A percentile compares a stretch with the other conserved stretches of the same genome.
These are phyloP conservation scores for Euphorbia peplus DNA, from an alignment of 345 rosid genomes.

Conservation along the genomic window DNA sequence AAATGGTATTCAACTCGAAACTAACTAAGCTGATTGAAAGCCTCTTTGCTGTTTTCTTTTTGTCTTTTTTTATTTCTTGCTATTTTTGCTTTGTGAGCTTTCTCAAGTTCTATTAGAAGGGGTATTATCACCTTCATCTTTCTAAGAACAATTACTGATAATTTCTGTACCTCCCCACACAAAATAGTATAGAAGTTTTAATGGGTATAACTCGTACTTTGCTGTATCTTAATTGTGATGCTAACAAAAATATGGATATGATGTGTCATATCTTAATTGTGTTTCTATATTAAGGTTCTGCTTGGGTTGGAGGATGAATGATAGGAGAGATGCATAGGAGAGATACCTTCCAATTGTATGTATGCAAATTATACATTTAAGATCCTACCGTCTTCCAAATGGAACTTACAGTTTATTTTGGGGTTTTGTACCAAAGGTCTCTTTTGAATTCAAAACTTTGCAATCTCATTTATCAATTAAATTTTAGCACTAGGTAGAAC, in stretches of 20 bases:
- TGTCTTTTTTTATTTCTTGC: neutral
- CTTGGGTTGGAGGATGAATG: neutral
- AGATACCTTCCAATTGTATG: constrained; percentile 4
- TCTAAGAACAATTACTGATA: neutral
- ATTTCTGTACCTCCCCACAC: neutral
- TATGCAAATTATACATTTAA: neutral
- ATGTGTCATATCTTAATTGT: neutral
- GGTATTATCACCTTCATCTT: constrained; percentile 1
- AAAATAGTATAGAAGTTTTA: neutral
- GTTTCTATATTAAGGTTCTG: neutral
- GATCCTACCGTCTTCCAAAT: neutral
- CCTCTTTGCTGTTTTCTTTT: neutral
- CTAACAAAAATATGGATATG: neutral
- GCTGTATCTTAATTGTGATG: neutral
- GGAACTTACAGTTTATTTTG: constrained; percentile 3
- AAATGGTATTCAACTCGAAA: constrained; percentile 59
- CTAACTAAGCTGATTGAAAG: constrained; percentile 9
- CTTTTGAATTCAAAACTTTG: no score
- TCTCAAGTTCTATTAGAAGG: neutral
- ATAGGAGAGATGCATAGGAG: no score
- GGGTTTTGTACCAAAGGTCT: constrained; percentile 40
- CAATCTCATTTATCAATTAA: no score
- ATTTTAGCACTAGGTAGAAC: no score
- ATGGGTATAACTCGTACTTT: neutral
- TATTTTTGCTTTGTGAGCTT: neutral